Evolutionary conservation across 768 basidiomycete genomes (phyloP).

Genomic region (Dioszegia aurantiaca): DNA sequence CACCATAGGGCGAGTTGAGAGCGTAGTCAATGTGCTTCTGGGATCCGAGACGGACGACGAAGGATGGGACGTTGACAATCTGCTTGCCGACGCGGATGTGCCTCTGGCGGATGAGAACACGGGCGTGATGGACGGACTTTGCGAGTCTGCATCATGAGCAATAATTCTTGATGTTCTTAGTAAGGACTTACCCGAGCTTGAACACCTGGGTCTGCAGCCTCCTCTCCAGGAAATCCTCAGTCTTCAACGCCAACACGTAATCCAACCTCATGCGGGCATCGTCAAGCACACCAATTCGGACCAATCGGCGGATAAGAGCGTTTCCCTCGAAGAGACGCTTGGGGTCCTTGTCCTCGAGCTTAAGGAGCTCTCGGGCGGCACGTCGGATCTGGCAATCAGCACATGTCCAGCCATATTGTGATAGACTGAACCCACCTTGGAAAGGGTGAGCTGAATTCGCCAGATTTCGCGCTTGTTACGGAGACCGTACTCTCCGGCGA

Average conservation of each 20-base stretch:
- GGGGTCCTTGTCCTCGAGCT: conserved; percentile 98
- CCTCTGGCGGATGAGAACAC: conserved; percentile 94
- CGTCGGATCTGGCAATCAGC: conserved; percentile 71
- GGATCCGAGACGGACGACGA: conserved; percentile 97
- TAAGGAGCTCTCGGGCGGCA: conserved; percentile 99
- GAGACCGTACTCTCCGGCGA: conserved; percentile 99
- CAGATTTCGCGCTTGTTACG: conserved; percentile 99
- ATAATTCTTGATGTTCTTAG: neutral
- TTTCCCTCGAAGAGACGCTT: conserved; percentile 97
- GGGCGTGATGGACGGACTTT: conserved; percentile 97
- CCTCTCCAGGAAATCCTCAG: conserved; percentile 99
- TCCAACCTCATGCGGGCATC: conserved; percentile 99
- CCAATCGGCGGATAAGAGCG: conserved; percentile 62
- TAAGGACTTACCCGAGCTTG: conserved; percentile 65
- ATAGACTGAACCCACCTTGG: conserved; percentile 60
- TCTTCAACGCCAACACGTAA: conserved; percentile 98
- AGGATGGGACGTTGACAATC: conserved; percentile 97
- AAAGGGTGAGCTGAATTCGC: conserved; percentile 96
- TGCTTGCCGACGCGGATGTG: conserved; percentile 99
- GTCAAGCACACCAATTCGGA: conserved; percentile 99
- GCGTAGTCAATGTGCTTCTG: conserved; percentile 99
- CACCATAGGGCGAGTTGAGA: conserved; percentile 92
- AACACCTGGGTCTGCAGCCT: conserved; percentile 99
- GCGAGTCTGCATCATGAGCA: conserved; percentile 61
- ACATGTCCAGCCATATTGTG: neutral